phyloP scores from a whole-genome alignment of 768 basidiomycete genomes.

The Lanmaoa pseudosensibilis region DNA sequence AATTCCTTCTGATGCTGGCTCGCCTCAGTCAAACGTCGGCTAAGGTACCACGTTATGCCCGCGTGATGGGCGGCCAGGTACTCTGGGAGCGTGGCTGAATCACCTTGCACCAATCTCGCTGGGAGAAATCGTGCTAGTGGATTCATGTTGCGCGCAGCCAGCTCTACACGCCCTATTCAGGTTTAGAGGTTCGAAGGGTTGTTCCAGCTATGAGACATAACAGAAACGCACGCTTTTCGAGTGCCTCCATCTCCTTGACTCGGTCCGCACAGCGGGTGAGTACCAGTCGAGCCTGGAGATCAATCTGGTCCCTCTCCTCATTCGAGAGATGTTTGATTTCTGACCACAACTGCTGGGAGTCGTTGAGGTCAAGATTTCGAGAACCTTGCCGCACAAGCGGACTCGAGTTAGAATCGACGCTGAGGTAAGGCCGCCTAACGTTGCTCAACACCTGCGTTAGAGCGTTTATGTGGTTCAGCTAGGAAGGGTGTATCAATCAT shows the following conservation, averaged over 20 bases:
- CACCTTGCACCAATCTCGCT: conserved; percentile 61
- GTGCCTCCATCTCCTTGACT: conserved; percentile 81
- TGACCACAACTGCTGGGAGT: conserved; percentile 54
- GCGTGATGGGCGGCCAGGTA: conserved; percentile 87
- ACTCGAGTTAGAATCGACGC: conserved; percentile 60
- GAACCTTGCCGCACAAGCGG: conserved; percentile 50
- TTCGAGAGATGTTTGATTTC: conserved; percentile 75
- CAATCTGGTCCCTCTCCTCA: conserved; percentile 93
- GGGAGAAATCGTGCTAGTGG: conserved; percentile 72
- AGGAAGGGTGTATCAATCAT: conserved; percentile 2
- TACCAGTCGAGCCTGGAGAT: conserved; percentile 86
- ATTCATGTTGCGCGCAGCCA: conserved; percentile 63
- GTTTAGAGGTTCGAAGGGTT: conserved; percentile 16
- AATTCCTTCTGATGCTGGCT: conserved; percentile 80
- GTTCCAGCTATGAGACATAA: conserved; percentile 15
- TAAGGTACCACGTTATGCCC: conserved; percentile 91
- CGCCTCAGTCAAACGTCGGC: conserved; percentile 72
- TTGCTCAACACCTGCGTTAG: conserved; percentile 69
- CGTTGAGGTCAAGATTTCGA: conserved; percentile 56
- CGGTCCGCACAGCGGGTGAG: conserved; percentile 83
- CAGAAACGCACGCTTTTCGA: conserved; percentile 77
- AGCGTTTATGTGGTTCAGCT: conserved; percentile 75
- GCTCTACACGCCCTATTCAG: conserved; percentile 60
- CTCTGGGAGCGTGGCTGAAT: conserved; percentile 53
- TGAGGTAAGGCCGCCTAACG: conserved; percentile 87